A percentile compares a stretch with the other conserved stretches of the same genome.
phyloP scores from a whole-genome alignment of 2,329 filamentous ascomycete species.

The Colletotrichum paranaense region DNA sequence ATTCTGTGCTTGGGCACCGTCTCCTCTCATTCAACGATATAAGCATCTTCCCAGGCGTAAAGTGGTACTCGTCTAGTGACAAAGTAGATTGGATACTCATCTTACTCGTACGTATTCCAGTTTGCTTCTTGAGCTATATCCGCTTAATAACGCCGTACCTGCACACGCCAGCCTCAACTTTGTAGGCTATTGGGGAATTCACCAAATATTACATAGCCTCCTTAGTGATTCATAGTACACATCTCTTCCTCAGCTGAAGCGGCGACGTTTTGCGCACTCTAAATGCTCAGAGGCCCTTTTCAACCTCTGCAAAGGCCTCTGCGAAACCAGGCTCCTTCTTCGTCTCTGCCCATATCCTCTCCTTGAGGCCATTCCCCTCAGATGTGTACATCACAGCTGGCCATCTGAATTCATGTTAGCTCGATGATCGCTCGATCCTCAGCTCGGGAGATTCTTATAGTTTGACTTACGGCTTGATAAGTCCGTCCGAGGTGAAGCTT shows the following conservation, averaged over 20 bases:
- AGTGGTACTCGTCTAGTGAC: no score
- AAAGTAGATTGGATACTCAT: not conserved
- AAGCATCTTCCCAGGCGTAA: no score
- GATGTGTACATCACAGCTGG: constrained; percentile 31
- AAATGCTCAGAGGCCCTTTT: not conserved
- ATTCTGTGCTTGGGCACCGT: no score
- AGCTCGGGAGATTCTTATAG: no score
- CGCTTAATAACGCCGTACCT: not conserved
- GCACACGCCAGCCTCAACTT: not conserved
- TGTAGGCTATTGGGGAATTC: not conserved
- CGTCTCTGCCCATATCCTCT: constrained; percentile 31
- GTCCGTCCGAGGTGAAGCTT: constrained; percentile 58
- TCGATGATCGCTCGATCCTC: not conserved
- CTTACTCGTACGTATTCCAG: not conserved
- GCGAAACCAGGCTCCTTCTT: constrained; percentile 30
- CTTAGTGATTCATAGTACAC: not conserved
- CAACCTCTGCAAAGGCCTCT: constrained; percentile 26
- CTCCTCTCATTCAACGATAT: no score
- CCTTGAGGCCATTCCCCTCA: constrained; percentile 16
- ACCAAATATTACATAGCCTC: not conserved
- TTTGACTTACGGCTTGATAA: constrained; percentile 55
- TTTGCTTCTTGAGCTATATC: not conserved
- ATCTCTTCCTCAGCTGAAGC: not conserved
- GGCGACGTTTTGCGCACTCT: not conserved
- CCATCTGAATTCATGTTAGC: constrained; percentile 10